A percentile compares a stretch with the other conserved stretches of the same genome.
Conservation (phyloP, 2,329 filamentous ascomycete genomes). For the Ceratocystis ficicola region DNA sequence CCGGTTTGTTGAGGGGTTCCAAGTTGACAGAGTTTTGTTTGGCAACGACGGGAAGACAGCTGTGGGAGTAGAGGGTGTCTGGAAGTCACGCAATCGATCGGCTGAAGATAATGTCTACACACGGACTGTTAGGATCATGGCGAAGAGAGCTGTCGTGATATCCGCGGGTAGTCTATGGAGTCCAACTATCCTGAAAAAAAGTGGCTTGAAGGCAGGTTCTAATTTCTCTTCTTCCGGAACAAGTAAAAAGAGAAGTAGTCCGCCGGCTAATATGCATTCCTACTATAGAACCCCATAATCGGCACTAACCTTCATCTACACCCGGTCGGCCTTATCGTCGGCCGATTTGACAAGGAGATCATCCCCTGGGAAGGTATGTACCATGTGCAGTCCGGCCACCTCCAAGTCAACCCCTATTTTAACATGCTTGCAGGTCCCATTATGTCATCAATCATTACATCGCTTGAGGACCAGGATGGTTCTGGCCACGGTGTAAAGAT, state of each 20-base stretch:
- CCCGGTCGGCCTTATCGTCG: conserved; percentile 49
- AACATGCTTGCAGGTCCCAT: conserved; percentile 46
- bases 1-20: conserved; percentile 71
- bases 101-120: conserved; percentile 24
- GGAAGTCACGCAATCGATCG: not conserved
- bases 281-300: conserved; percentile 56
- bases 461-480: conserved; percentile 70
- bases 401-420: not conserved
- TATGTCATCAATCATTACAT: conserved; percentile 63
- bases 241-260: not conserved
- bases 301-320: conserved; percentile 74
- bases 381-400: not conserved
- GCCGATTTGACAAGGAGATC: conserved; percentile 56
- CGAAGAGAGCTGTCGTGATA: conserved; percentile 63
- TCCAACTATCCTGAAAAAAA: conserved; percentile 63
- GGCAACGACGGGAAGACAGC: conserved; percentile 35
- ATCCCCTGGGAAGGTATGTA: conserved; percentile 51
- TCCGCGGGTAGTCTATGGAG: conserved; percentile 64
- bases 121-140: conserved; percentile 57
- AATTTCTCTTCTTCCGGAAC: not conserved
- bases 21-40: conserved; percentile 59
- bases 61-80: conserved; percentile 60
- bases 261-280: conserved; percentile 24
- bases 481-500: conserved; percentile 73
- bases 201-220: conserved; percentile 53